Percentiles rank a stretch among this genome's conserved stretches.
phyloP scores from a whole-genome alignment of 2,329 filamentous ascomycete species.

The Cordyceps cateniannulata region DNA sequence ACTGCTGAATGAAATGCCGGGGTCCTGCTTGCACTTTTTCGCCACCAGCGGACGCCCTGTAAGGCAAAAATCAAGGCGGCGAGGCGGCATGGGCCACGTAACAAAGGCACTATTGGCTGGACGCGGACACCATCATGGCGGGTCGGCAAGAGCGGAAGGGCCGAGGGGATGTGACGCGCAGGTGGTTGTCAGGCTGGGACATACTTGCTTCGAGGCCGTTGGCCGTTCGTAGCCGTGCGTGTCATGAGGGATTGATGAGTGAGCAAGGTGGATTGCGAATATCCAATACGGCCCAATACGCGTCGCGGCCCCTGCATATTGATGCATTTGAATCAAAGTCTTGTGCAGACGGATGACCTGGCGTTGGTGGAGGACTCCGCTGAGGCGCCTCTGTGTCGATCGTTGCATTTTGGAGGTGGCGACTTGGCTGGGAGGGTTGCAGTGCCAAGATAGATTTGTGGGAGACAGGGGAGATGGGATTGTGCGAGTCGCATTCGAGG shows the following conservation, averaged over 20 bases:
- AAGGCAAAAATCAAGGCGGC: neutral
- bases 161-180: neutral
- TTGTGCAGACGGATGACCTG: neutral
- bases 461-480: neutral
- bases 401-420: neutral
- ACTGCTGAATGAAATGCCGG: neutral
- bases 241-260: neutral
- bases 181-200: neutral
- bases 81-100: neutral
- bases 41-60: neutral
- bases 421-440: neutral
- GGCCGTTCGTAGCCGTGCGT: neutral
- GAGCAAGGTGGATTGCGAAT: neutral
- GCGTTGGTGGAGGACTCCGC: neutral
- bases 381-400: neutral
- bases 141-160: neutral
- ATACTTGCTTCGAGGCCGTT: neutral
- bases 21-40: neutral
- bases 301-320: neutral
- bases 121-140: neutral
- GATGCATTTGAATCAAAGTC: neutral
- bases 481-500: neutral
- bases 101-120: neutral
- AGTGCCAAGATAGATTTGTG: neutral
- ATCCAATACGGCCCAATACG: neutral